Evolutionary conservation across 495 filamentous ascomycete genomes (phyloP), one percentile per base, ranked within the genome.

Genomic region (Podospora appendiculata): DNA sequence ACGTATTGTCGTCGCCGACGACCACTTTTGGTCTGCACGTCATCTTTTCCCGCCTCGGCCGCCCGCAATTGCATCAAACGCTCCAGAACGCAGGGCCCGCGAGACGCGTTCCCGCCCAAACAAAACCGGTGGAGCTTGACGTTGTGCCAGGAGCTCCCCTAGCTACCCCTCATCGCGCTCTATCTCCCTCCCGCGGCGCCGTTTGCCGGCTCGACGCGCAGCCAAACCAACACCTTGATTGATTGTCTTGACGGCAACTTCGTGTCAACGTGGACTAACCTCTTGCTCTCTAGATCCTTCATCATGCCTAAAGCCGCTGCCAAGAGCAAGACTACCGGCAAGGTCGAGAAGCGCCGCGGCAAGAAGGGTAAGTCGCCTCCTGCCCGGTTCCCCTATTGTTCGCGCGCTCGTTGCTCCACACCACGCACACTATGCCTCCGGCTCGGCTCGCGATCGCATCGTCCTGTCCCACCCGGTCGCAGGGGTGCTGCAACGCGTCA

Each of bases 271-370:
- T 19, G 6, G 8, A 39, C 48, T 50, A 50, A 50, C 48, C 4
- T 42, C n/a, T 38, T 11, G 16, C 9, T n/a, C 25, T 59, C 49
- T 52, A 60, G 51, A 58, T 58, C 58, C 58, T 12, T 47, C 62
- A 71, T n/a, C 33, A 73, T 73, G 70, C 70, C 72, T 53, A 74
- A 77, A 70, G 72, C 74, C 55, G 58, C 70, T 42, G 69, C 69
- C 62, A 77, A 73, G 66, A 67, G 66, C 44, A 72, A 65, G 55
- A 62, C 62, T 54, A 50, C 59, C 59, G 66, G 64, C 48, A 77
- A 71, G 66, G 65, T 61, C 45, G 69, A 69, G 59, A 74, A 68
- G 62, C 63, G 67, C 57, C 69, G 71, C 41, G 53, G 49, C 56
- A 76, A 76, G 73, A 78, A 76, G 71, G 73, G 74, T 77, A 64